Conservation (phyloP, 352 stramenopile genomes). For the Globisporangium apiculatum region DNA sequence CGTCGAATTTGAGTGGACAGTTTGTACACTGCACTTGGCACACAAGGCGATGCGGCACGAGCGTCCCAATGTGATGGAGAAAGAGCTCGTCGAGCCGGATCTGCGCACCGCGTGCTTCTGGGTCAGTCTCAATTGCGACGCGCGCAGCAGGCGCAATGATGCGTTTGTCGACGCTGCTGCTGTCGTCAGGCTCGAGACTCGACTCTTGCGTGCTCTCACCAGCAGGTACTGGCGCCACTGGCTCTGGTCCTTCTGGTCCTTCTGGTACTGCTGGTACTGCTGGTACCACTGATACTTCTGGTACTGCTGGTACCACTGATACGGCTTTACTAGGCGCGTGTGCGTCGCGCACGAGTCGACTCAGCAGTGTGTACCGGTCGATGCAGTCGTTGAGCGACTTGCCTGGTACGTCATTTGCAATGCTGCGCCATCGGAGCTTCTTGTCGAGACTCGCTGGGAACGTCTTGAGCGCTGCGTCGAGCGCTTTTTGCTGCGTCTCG, state of each 20-base stretch:
- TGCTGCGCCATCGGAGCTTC: slow-evolving; percentile 55
- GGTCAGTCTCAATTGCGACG: slow-evolving; percentile 46
- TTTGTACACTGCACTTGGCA: slow-evolving; percentile 67
- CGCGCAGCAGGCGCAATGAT: slow-evolving; percentile 47
- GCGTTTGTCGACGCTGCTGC: slow-evolving; percentile 19
- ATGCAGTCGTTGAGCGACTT: slow-evolving; percentile 80
- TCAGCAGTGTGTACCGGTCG: slow-evolving; percentile 68
- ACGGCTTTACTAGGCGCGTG: not conserved
- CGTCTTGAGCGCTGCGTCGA: slow-evolving; percentile 64
- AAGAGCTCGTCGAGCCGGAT: slow-evolving; percentile 67
- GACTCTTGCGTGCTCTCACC: not conserved
- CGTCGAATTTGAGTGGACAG: slow-evolving; percentile 71
- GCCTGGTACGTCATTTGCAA: slow-evolving; percentile 53
- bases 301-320: not conserved
- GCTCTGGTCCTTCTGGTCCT: not conserved
- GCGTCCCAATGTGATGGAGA: slow-evolving; percentile 69
- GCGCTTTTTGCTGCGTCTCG: slow-evolving; percentile 44
- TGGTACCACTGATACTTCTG: too few species aligned
- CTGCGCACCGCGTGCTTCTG: slow-evolving; percentile 37
- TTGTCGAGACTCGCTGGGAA: slow-evolving; percentile 72
- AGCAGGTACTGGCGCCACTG: not conserved
- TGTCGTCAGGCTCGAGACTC: slow-evolving; percentile 10
- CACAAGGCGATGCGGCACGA: slow-evolving; percentile 52
- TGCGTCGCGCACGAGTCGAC: slow-evolving; percentile 31
- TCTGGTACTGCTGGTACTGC: not conserved